Percentiles rank a stretch among this genome's conserved stretches.
Conservation (phyloP, 768 basidiomycete genomes). For the Lentinula sp. region DNA sequence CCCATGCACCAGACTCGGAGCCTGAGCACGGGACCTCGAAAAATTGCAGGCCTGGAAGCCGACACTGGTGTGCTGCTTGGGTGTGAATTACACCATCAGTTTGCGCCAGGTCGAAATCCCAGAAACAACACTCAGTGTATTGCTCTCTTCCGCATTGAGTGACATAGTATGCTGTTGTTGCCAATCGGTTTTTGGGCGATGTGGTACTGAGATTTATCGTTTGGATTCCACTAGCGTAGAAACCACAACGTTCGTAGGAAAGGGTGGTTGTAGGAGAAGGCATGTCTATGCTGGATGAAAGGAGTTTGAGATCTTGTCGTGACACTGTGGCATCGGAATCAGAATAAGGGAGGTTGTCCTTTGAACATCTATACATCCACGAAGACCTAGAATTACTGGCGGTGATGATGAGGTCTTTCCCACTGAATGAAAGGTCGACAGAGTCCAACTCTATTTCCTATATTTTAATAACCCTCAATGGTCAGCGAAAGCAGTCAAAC, state of each 20-base stretch:
- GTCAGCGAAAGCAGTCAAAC: background rate
- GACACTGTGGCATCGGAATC: background rate
- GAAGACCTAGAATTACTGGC: background rate
- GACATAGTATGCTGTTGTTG: background rate
- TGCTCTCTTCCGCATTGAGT: background rate
- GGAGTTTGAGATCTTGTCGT: background rate
- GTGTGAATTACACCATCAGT: background rate
- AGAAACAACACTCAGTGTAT: background rate
- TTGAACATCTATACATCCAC: background rate
- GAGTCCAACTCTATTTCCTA: background rate
- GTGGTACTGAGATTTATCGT: background rate
- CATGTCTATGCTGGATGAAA: background rate
- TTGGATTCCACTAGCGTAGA: background rate
- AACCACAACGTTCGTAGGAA: background rate
- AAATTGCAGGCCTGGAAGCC: background rate
- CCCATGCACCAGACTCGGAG: constrained; percentile 1
- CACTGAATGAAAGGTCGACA: background rate
- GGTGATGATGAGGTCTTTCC: background rate
- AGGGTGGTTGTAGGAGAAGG: background rate
- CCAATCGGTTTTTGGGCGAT: background rate
- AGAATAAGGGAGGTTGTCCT: background rate
- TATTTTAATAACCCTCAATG: background rate
- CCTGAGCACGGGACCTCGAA: background rate
- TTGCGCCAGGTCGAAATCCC: background rate
- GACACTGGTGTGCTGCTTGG: background rate